Percentiles rank a stretch among this genome's conserved stretches.
Conservation (phyloP, 2,329 filamentous ascomycete species). For the Colletotrichum chrysophilum region DNA sequence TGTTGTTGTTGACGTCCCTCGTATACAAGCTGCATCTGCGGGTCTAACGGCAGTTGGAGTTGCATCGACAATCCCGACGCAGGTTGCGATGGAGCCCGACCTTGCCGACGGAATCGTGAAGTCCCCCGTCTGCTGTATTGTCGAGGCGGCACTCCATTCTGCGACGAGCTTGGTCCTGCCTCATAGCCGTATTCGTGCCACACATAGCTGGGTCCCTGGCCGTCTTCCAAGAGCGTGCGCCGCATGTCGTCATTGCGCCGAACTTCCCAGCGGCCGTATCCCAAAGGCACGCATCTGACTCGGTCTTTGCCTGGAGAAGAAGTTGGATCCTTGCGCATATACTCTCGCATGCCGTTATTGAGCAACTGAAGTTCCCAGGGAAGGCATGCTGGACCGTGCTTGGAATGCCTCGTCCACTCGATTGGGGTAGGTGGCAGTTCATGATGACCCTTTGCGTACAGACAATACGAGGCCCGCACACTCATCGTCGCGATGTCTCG, state of each 20-base stretch:
- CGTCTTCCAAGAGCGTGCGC: not conserved
- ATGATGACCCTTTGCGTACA: not conserved
- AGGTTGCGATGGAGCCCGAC: not conserved
- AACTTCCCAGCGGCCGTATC: not conserved
- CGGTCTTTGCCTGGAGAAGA: not conserved
- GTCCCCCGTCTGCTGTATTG: not conserved
- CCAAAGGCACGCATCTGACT: not conserved
- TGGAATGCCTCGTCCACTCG: not conserved
- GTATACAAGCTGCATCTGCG: not conserved
- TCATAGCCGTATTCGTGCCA: not conserved
- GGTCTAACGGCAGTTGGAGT: not conserved
- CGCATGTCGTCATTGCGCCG: no score
- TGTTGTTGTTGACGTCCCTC: not conserved
- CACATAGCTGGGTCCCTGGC: not conserved
- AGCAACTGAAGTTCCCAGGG: no score
- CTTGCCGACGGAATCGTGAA: not conserved
- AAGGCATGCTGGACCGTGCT: no score
- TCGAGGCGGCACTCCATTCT: not conserved
- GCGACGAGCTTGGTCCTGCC: not conserved
- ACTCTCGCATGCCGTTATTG: not conserved
- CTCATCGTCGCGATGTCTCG: not conserved
- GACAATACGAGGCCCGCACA: not conserved
- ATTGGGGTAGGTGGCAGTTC: not conserved
- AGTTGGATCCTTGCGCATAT: not conserved
- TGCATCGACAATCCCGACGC: not conserved